Percentiles rank a stretch among this genome's conserved stretches.
phyloP scores from a whole-genome alignment of 306 rosid genomes.

The Vigna nakashimae region DNA sequence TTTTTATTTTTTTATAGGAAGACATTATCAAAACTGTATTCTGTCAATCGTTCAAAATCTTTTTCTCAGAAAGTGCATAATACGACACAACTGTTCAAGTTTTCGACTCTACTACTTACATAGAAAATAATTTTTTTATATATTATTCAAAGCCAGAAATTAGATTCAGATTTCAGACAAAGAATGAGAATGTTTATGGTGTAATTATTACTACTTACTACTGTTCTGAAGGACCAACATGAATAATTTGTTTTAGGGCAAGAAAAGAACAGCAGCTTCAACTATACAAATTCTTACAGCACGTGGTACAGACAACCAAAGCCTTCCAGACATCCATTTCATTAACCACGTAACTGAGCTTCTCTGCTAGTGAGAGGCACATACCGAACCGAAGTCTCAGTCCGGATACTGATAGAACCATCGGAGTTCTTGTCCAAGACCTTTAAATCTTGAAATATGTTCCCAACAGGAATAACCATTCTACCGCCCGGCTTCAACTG shows the following conservation, averaged over 20 bases:
- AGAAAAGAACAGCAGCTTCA: slow-evolving; percentile 21
- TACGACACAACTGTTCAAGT: background rate
- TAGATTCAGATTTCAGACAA: slow-evolving; percentile 22
- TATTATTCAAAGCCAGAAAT: background rate
- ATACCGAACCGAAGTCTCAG: slow-evolving; percentile 81
- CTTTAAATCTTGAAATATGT: slow-evolving; percentile 75
- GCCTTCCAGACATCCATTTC: slow-evolving; percentile 20
- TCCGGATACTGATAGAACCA: slow-evolving; percentile 68
- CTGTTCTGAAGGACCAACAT: slow-evolving; percentile 19
- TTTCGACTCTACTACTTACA: background rate
- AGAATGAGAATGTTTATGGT: background rate
- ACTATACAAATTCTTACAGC: slow-evolving; percentile 40
- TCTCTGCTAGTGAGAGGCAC: slow-evolving; percentile 95
- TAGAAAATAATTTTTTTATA: background rate
- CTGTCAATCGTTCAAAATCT: too few species aligned
- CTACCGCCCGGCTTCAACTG: slow-evolving; percentile 97
- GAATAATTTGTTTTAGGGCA: background rate
- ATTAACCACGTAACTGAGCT: slow-evolving; percentile 67
- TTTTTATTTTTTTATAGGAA: too few species aligned
- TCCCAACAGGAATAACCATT: slow-evolving; percentile 97
- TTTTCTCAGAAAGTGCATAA: too few species aligned
- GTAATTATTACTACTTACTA: background rate
- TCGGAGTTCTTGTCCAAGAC: slow-evolving; percentile 86
- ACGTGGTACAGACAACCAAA: slow-evolving; percentile 12
- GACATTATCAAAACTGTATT: too few species aligned